Percentiles rank a stretch among this genome's conserved stretches.
These are phyloP conservation scores for Colletotrichum sp. DNA, from an alignment of 2,329 filamentous ascomycete species.

Conservation along the genomic window DNA sequence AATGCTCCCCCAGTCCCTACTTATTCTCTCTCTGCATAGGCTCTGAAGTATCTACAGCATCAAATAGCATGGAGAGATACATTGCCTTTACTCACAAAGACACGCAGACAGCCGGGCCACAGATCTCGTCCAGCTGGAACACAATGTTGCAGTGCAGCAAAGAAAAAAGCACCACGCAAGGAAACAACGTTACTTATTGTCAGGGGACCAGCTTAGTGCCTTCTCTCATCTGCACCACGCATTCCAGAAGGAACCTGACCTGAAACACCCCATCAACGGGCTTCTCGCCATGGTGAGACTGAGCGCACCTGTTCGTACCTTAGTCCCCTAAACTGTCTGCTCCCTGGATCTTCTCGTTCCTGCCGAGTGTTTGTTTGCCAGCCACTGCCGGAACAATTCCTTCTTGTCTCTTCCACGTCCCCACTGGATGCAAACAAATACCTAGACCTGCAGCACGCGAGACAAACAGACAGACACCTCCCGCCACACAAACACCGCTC, in stretches of 20 bases:
- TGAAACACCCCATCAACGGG: slow-evolving; percentile 7
- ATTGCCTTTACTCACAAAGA: neutral
- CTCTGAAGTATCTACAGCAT: neutral
- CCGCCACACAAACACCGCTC: neutral
- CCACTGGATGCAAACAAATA: neutral
- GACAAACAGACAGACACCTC: neutral
- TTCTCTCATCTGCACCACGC: neutral
- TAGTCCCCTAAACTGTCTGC: neutral
- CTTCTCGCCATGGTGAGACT: neutral
- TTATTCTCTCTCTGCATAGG: neutral
- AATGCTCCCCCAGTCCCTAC: neutral
- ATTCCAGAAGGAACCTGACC: slow-evolving; percentile 12
- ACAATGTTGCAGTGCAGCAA: neutral
- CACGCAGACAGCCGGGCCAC: neutral
- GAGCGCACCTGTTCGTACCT: neutral
- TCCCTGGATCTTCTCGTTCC: neutral
- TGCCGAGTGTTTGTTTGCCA: neutral
- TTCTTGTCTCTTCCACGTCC: neutral
- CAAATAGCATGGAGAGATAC: neutral
- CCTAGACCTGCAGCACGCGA: neutral
- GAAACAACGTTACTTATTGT: neutral
- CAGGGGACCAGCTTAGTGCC: neutral
- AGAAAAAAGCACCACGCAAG: neutral
- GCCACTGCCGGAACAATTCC: neutral
- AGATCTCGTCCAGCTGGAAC: neutral